Base-by-base conservation (phyloP, 2,329 filamentous ascomycete species). In the Fusarium nelsonii region DNA sequence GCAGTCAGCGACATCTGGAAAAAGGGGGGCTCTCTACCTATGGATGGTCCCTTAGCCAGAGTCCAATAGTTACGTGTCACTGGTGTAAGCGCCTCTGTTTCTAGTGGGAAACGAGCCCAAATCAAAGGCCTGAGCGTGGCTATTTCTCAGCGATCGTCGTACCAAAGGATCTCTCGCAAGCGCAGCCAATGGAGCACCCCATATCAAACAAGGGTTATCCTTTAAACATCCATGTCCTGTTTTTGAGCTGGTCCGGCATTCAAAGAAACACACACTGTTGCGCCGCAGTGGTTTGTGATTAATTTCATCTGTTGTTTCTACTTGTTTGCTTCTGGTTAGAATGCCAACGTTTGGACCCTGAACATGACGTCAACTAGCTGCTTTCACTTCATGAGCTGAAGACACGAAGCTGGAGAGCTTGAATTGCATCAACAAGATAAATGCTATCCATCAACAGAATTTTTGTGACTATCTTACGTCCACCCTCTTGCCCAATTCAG, bases 21-120 rank as follows among this genome's bases (percentile, higher is more conserved):
- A 68, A 57, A 45, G 67, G 67, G 67, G 67, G 53, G 23, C 23
- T 23, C 34, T 61, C 36, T 36, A 48, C 37, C 23, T 53, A 40
- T 39, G 39, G 5, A 14, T 15, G 28, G 28, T 30, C 26, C 30
- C 20, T 48, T 20, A 43, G 33, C 20, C 16, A 18, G 14, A 30
- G 14, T 45, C 34, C 30, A 40, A 36, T 30, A 48, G 32, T 23
- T 56, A 56, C 58, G 58, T 64, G 58, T 20, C 54, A 64, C 59
- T 18, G 34, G 39, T 59, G 68, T 61, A 70, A 68, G 68, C 68
- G 63, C 67, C 53, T 54, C 51, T 63, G 33, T 40, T 48, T 52
- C 44, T 50, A 58, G 52, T 53, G 37, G 68, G 58, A 67, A 54
- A 34, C 20, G 20, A 30, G 37, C 51, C 14, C 54, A 41, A 41